phyloP scores from a whole-genome alignment of 2,329 filamentous ascomycete species.

The Ampelomyces quisqualis region DNA sequence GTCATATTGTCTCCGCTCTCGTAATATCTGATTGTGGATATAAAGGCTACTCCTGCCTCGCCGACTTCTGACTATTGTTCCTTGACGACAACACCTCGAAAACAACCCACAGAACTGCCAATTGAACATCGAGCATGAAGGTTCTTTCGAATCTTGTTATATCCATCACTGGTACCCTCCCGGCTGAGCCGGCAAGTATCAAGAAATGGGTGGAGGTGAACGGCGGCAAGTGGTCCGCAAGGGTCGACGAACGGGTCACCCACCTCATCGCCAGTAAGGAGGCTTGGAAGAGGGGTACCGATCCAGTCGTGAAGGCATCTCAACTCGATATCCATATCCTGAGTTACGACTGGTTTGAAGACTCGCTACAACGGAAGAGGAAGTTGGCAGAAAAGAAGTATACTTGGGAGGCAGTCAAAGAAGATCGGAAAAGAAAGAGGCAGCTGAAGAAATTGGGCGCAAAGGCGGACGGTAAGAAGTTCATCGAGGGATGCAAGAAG shows the following conservation, averaged over 20 bases:
- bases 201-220: slow-evolving; percentile 65
- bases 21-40: too few relatives aligned
- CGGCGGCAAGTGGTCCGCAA: slow-evolving; percentile 58
- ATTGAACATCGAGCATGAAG: slow-evolving; percentile 23
- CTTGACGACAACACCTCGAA: neutral
- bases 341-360: slow-evolving; percentile 51
- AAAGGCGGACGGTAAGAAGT: slow-evolving; percentile 33
- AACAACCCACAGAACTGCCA: neutral
- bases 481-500: slow-evolving; percentile 34
- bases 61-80: neutral
- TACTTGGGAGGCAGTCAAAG: slow-evolving; percentile 28
- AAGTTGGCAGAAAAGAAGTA: slow-evolving; percentile 41
- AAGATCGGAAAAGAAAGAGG: slow-evolving; percentile 38
- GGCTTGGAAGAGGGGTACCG: slow-evolving; percentile 56
- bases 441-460: slow-evolving; percentile 28
- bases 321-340: slow-evolving; percentile 38
- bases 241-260: slow-evolving; percentile 61
- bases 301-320: slow-evolving; percentile 30
- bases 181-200: slow-evolving; percentile 54
- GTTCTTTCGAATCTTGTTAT: slow-evolving; percentile 57
- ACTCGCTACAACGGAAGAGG: slow-evolving; percentile 46
- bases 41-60: neutral
- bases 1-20: too few relatives aligned
- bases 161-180: slow-evolving; percentile 61
- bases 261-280: slow-evolving; percentile 69